phyloP scores from a whole-genome alignment of 164 flowering plant genomes.

The Litsea cubeba region DNA sequence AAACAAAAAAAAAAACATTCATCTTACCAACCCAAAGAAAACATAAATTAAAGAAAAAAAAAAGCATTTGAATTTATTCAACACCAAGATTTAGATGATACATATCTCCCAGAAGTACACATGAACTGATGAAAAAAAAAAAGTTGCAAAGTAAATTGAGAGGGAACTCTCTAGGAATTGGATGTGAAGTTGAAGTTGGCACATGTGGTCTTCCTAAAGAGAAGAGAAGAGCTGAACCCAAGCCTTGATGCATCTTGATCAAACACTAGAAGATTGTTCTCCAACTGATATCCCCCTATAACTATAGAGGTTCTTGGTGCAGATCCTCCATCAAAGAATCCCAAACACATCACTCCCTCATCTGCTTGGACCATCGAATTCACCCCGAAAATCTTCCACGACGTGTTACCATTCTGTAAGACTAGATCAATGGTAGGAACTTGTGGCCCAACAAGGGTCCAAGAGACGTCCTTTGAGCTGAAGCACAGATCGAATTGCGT shows the following conservation, averaged over 20 bases:
- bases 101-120: too few relatives aligned
- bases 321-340: slow-evolving; percentile 49
- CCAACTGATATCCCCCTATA: slow-evolving; percentile 55
- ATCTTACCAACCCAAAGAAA: too few relatives aligned
- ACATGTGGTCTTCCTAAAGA: slow-evolving; percentile 26
- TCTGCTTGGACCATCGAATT: slow-evolving; percentile 51
- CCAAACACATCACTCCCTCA: slow-evolving; percentile 42
- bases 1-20: too few relatives aligned
- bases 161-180: not conserved
- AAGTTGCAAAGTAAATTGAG: too few relatives aligned
- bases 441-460: slow-evolving; percentile 16
- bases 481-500: slow-evolving; percentile 32
- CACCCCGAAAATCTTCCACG: slow-evolving; percentile 44
- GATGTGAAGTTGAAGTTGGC: slow-evolving; percentile 35
- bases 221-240: slow-evolving; percentile 42
- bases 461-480: slow-evolving; percentile 14
- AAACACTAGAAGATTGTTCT: slow-evolving; percentile 53
- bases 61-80: too few relatives aligned
- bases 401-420: slow-evolving; percentile 24
- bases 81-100: too few relatives aligned
- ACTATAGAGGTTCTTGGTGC: slow-evolving; percentile 32
- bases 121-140: too few relatives aligned
- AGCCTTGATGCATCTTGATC: slow-evolving; percentile 41
- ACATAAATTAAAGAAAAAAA: too few relatives aligned
- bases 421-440: slow-evolving; percentile 45